A percentile compares a stretch with the other conserved stretches of the same genome.
These are phyloP conservation scores for Ascobolus immersus DNA, from an alignment of 495 filamentous ascomycete species.

Conservation along the genomic window DNA sequence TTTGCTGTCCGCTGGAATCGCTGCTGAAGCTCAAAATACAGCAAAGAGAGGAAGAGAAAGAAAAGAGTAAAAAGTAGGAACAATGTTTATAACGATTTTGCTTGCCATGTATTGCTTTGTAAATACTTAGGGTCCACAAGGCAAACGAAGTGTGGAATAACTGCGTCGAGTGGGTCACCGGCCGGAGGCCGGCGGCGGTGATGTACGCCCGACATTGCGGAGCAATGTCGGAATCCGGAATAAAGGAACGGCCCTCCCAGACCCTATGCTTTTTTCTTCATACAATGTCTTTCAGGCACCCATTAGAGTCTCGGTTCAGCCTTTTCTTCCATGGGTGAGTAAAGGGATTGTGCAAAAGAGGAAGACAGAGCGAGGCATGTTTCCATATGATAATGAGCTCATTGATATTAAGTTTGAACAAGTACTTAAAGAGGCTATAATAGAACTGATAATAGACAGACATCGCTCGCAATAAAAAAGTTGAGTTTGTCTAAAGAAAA, in stretches of 20 bases:
- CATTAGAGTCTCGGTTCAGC: constrained; percentile 99
- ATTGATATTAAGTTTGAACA: background rate
- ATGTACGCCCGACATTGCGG: constrained; percentile 4
- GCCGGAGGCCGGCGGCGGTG: background rate
- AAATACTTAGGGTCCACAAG: constrained; percentile 8
- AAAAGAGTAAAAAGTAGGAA: constrained; percentile 3
- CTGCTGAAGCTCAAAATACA: constrained; percentile 68
- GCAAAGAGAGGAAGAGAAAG: constrained; percentile 33
- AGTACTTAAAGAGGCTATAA: constrained; percentile 5
- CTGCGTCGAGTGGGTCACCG: background rate
- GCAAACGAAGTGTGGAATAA: constrained; percentile 1
- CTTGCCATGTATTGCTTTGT: background rate
- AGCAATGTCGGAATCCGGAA: too few relatives aligned
- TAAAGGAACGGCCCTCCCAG: constrained; percentile 6
- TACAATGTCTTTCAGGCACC: constrained; percentile 76
- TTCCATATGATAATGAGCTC: background rate
- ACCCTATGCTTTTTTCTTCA: constrained; percentile 28
- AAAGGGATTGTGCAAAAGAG: constrained; percentile 26
- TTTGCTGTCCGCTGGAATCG: constrained; percentile 63
- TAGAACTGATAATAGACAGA: constrained; percentile 1
- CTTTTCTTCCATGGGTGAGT: constrained; percentile 68
- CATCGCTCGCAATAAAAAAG: constrained; percentile 1
- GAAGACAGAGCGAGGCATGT: constrained; percentile 13
- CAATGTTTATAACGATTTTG: constrained; percentile 7
- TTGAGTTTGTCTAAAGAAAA: constrained; percentile 7